phyloP scores from a whole-genome alignment of 2,329 filamentous ascomycete genomes.

The Acrocalymma vagum region DNA sequence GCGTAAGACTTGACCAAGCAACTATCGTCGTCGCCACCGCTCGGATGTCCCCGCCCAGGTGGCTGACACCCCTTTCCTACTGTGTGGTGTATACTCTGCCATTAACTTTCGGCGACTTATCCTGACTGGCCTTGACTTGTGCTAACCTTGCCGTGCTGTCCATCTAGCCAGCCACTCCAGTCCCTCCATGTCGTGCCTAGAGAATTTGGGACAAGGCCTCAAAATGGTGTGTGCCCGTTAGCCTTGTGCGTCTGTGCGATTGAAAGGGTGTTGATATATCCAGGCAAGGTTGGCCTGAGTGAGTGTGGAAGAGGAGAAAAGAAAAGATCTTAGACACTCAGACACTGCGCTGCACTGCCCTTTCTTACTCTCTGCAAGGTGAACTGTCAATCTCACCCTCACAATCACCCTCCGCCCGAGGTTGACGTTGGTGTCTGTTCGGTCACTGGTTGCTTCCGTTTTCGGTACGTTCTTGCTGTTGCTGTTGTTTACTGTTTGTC shows the following conservation, averaged over 20 bases:
- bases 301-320: constrained; percentile 9
- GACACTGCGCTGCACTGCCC: neutral
- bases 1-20: constrained; percentile 5
- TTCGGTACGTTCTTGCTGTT: no score
- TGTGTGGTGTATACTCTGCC: constrained; percentile 7
- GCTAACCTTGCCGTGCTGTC: no score
- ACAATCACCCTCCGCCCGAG: neutral
- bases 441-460: no score
- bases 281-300: no score
- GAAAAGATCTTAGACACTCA: constrained; percentile 6
- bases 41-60: no score
- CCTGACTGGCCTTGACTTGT: constrained; percentile 10
- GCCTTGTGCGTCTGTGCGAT: constrained; percentile 13
- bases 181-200: no score
- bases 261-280: no score
- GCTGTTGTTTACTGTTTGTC: no score
- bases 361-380: neutral
- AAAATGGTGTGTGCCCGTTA: constrained; percentile 23
- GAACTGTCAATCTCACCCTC: neutral
- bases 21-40: constrained; percentile 4
- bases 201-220: constrained; percentile 13
- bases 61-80: constrained; percentile 7
- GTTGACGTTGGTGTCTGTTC: no score
- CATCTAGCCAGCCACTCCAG: no score
- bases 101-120: constrained; percentile 6